phyloP scores from a whole-genome alignment of 345 rosid genomes.

The Orychophragmus violaceus region DNA sequence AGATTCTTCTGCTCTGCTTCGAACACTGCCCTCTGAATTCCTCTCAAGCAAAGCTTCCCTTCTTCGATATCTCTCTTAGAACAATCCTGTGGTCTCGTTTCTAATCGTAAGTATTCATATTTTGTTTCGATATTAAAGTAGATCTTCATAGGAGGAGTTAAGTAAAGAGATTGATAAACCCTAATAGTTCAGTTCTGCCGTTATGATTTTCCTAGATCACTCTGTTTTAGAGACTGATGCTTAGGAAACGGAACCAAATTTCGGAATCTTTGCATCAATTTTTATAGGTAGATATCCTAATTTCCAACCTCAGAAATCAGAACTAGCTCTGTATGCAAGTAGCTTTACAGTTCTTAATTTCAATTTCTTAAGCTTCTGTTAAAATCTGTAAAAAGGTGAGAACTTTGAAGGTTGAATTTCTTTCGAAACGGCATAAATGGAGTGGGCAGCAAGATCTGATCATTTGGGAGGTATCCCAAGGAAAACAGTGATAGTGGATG shows the following conservation, averaged over 20 bases:
- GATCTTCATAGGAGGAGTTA: background rate
- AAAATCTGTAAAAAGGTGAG: background rate
- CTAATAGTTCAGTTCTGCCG: background rate
- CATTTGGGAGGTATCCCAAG: slow-evolving; percentile 77
- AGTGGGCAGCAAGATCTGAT: slow-evolving; percentile 56
- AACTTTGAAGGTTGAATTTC: slow-evolving; percentile 1
- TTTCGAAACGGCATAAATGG: slow-evolving; percentile 12
- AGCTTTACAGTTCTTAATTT: background rate
- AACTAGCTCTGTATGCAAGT: background rate
- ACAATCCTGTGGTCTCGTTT: background rate
- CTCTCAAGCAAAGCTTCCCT: slow-evolving; percentile 8
- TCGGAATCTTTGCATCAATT: background rate
- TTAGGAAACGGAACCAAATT: background rate
- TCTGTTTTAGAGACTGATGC: background rate
- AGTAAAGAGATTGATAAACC: slow-evolving; percentile 11
- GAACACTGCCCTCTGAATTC: background rate
- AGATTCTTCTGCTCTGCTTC: background rate
- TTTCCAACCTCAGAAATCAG: background rate
- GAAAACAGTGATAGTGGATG: slow-evolving; percentile 53
- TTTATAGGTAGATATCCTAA: background rate
- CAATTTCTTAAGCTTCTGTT: background rate
- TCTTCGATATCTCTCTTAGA: background rate
- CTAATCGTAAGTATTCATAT: slow-evolving; percentile 1
- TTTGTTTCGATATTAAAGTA: background rate
- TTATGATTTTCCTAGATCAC: slow-evolving; percentile 3